These are phyloP conservation scores for Ogataea chonburiensis DNA, from an alignment of 805 yeast species.

Conservation along the genomic window DNA sequence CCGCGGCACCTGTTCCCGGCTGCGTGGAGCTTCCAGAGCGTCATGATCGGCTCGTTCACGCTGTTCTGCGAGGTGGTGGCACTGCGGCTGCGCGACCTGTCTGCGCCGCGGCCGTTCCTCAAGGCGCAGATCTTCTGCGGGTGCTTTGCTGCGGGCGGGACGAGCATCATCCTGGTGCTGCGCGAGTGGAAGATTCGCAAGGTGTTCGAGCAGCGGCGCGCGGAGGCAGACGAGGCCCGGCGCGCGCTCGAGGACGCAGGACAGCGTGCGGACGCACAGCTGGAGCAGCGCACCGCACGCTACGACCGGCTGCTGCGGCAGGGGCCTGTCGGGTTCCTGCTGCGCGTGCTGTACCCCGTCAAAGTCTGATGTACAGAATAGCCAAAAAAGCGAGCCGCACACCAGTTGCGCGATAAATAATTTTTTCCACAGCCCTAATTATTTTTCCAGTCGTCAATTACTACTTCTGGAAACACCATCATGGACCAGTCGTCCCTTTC, in stretches of 20 bases:
- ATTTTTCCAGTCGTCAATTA: too few relatives aligned
- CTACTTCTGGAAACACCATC: not conserved
- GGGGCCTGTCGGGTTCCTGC: not conserved
- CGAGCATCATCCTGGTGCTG: conserved; percentile 42
- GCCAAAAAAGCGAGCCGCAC: too few relatives aligned
- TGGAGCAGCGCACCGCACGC: not conserved
- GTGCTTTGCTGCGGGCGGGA: conserved; percentile 43
- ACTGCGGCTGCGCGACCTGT: conserved; percentile 24
- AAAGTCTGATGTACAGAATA: conserved; percentile 4
- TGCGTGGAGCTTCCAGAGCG: conserved; percentile 31
- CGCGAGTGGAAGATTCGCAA: conserved; percentile 52
- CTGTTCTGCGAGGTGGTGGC: conserved; percentile 33
- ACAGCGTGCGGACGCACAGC: not conserved
- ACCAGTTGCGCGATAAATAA: too few relatives aligned
- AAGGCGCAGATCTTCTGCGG: conserved; percentile 65
- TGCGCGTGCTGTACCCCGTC: conserved; percentile 4
- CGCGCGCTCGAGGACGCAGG: not conserved
- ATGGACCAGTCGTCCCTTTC: conserved; percentile 4
- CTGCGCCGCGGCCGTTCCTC: conserved; percentile 42
- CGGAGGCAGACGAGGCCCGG: conserved; percentile 10
- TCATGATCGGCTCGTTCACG: conserved; percentile 30
- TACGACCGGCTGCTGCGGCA: conserved; percentile 1
- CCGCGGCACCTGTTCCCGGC: conserved; percentile 31
- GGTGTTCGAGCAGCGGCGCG: conserved; percentile 28
- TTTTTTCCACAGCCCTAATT: too few relatives aligned